Conservation (phyloP, 2,329 filamentous ascomycete species). For the Ustulina deusta region DNA sequence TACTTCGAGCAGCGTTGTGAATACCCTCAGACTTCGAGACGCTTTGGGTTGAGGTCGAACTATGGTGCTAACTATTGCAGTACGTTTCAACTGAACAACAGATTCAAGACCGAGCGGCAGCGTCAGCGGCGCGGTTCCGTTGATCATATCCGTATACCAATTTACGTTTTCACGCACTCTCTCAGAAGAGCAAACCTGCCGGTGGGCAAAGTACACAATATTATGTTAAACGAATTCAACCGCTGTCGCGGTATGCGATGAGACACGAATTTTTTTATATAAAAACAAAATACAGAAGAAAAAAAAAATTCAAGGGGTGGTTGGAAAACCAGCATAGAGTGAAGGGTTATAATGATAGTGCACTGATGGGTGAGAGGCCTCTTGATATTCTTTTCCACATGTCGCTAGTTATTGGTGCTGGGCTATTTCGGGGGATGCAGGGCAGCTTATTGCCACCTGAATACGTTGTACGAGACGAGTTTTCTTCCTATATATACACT, state of each 20-base stretch:
- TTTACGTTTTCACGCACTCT: constrained; percentile 39
- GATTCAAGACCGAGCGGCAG: constrained; percentile 74
- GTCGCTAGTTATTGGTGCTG: constrained; percentile 17
- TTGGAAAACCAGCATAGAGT: constrained; percentile 29
- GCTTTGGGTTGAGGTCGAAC: neutral
- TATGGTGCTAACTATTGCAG: constrained; percentile 30
- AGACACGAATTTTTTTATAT: constrained; percentile 43
- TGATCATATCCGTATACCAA: constrained; percentile 44
- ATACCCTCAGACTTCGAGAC: neutral
- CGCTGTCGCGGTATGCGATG: constrained; percentile 43
- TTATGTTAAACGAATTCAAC: constrained; percentile 42
- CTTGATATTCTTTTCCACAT: constrained; percentile 29
- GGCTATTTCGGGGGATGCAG: constrained; percentile 28
- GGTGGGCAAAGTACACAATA: constrained; percentile 39
- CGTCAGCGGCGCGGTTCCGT: constrained; percentile 58
- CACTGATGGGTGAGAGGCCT: constrained; percentile 16
- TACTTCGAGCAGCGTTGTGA: constrained; percentile 10
- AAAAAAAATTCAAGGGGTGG: constrained; percentile 26
- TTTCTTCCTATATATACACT: constrained; percentile 18
- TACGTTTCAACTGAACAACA: constrained; percentile 85
- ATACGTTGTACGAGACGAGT: constrained; percentile 35
- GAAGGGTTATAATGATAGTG: constrained; percentile 26
- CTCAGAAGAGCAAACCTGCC: constrained; percentile 32
- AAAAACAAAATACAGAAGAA: neutral
- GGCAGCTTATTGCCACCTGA: constrained; percentile 29